Evolutionary conservation across 2,329 filamentous ascomycete species (phyloP), one percentile per base, ranked within the genome.

Genomic region (Colletotrichum shisoi): DNA sequence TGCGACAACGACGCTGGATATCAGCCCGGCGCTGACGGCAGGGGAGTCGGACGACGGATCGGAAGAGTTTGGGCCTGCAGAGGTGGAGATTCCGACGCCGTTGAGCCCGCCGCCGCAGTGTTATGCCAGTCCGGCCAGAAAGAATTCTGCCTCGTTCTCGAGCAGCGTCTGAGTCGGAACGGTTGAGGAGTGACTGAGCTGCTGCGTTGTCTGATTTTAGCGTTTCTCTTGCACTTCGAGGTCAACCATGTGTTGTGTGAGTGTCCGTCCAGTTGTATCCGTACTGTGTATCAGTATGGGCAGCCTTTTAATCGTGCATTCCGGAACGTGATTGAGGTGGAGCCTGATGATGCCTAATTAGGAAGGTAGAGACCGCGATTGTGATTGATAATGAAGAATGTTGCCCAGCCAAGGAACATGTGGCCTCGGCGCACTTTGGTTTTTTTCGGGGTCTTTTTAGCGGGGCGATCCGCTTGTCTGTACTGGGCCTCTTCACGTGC

Each of bases 91-190:
- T 39, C 37, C 49, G 6, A 68, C 65, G 9, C 61, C 65, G 17
- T 42, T 68, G 44, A 68, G 65, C n/a, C 65, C 65, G 11, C 65
- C 65, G 17, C 65, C 65, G 13, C 59, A 59, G 19, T 31, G n/a
- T 6, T 65, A 51, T n/a, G 15, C 34, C 12, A 65, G 61, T 15
- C 61, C 62, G 1, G 21, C 48, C n/a, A 67, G 21, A 13, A 21
- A 67, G 21, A 13, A 21, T 31, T 17, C 4, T 27, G 4, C 15
- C 44, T 39, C 52, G 42, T 9, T 46, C 49, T n/a, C 40, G 21
- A 4, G 12, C 37, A 2, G 15, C 52, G 6, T 49, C 63, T 3
- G 27, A 21, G 9, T 45, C 56, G 34, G n/a, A n/a, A 52, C 44
- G 1, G 11, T 40, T 11, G 44, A 34, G 37, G 58, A 45, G 24